Evolutionary conservation across 805 yeast species (phyloP).

Genomic region (Candida michaelii): DNA sequence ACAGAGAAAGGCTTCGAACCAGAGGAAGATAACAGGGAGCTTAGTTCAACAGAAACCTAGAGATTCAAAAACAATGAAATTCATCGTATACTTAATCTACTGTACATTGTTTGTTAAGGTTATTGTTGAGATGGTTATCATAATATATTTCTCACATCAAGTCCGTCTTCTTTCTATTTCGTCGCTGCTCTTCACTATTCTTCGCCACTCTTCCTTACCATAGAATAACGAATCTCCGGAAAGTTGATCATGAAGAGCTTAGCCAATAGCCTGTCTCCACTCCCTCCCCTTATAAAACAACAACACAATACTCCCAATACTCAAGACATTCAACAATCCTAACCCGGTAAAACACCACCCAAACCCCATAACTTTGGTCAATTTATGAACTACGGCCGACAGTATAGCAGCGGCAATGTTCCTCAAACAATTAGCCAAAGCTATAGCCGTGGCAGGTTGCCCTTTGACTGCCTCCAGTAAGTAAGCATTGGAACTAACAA

Average conservation of each 20-base stretch:
- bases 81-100: too few species aligned
- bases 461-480: slow-evolving; percentile 49
- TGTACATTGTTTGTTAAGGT: too few species aligned
- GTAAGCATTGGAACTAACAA: slow-evolving; percentile 53
- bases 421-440: slow-evolving; percentile 53
- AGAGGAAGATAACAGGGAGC: too few species aligned
- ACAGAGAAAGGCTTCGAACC: too few species aligned
- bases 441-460: slow-evolving; percentile 54
- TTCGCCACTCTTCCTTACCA: too few species aligned
- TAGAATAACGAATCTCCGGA: neutral
- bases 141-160: too few species aligned
- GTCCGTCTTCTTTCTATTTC: too few species aligned
- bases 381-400: slow-evolving; percentile 43
- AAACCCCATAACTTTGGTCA: slow-evolving; percentile 37
- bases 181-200: too few species aligned
- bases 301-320: slow-evolving; percentile 19
- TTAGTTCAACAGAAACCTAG: too few species aligned
- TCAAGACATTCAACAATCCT: slow-evolving; percentile 28
- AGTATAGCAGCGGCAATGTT: slow-evolving; percentile 56
- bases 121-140: too few species aligned
- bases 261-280: slow-evolving; percentile 21
- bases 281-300: slow-evolving; percentile 21
- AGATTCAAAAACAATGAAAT: too few species aligned
- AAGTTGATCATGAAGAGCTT: neutral
- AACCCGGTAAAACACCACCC: slow-evolving; percentile 59